These are phyloP conservation scores for Dothistroma septosporum DNA, from an alignment of 2,329 filamentous ascomycete species.

Conservation along the genomic window DNA sequence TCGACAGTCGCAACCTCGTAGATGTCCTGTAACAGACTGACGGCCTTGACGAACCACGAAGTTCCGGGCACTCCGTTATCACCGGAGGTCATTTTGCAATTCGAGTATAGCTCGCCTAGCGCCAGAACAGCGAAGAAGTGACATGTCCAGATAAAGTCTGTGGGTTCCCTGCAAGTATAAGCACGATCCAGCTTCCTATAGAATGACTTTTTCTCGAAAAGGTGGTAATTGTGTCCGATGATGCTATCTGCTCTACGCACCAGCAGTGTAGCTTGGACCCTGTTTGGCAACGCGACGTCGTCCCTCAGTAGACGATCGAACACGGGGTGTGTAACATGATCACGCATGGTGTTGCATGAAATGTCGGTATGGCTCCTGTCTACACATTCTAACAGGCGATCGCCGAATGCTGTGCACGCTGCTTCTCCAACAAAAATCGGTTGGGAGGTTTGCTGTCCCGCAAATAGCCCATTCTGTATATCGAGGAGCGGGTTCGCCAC, in stretches of 20 bases:
- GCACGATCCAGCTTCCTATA: constrained; percentile 39
- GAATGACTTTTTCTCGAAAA: constrained; percentile 41
- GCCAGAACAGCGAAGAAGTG: constrained; percentile 47
- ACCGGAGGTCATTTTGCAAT: constrained; percentile 33
- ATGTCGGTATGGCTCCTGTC: constrained; percentile 13
- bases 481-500: constrained; percentile 27
- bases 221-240: constrained; percentile 42
- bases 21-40: constrained; percentile 39
- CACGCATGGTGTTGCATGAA: constrained; percentile 20
- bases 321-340: constrained; percentile 17
- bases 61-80: constrained; percentile 41
- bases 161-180: constrained; percentile 35
- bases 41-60: constrained; percentile 42
- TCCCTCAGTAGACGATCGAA: constrained; percentile 17
- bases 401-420: constrained; percentile 26
- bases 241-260: constrained; percentile 26
- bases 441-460: constrained; percentile 16
- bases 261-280: constrained; percentile 25
- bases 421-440: constrained; percentile 26
- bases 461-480: constrained; percentile 17
- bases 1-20: constrained; percentile 45
- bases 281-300: constrained; percentile 24
- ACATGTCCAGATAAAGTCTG: constrained; percentile 36
- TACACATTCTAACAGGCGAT: constrained; percentile 24
- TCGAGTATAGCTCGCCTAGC: constrained; percentile 47